Evolutionary conservation across 768 basidiomycete genomes (phyloP).

Genomic region (Auricularia heimuer): DNA sequence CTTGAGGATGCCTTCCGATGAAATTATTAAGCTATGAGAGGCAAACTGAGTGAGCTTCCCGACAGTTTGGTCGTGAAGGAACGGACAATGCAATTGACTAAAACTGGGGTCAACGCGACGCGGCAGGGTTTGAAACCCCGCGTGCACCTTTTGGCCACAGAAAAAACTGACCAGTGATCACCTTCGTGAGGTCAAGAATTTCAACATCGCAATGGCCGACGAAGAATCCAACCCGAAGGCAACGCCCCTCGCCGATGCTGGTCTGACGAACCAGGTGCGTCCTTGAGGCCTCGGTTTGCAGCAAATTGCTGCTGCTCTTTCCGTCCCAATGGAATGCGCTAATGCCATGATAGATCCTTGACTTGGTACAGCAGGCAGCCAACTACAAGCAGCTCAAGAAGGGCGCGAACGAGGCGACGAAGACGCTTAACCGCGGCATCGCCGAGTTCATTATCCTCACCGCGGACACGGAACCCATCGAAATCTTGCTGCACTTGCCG

Average conservation of each 20-base stretch:
- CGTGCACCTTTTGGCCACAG: no score
- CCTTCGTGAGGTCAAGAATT: no score
- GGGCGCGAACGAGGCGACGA: constrained; percentile 99
- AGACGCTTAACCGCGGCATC: constrained; percentile 95
- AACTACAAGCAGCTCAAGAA: constrained; percentile 98
- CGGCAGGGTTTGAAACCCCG: no score
- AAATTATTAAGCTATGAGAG: no score
- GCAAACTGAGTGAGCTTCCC: no score
- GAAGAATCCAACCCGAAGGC: constrained; percentile 57
- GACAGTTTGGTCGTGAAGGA: no score
- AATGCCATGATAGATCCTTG: constrained; percentile 59
- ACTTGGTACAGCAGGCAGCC: constrained; percentile 89
- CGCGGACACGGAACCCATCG: constrained; percentile 92
- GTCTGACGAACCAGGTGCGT: constrained; percentile 81
- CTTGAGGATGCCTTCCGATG: no score
- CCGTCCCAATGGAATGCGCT: neutral
- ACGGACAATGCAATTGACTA: no score
- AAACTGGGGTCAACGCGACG: no score
- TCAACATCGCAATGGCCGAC: constrained; percentile 42
- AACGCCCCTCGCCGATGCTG: constrained; percentile 78
- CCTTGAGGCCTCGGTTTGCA: neutral
- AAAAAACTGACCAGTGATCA: no score
- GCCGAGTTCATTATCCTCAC: constrained; percentile 97
- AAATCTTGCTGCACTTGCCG: constrained; percentile 94
- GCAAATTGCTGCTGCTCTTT: neutral